A percentile compares a stretch with the other conserved stretches of the same genome.
phyloP scores from a whole-genome alignment of 2,329 filamentous ascomycete genomes.

The Fusarium buharicum region DNA sequence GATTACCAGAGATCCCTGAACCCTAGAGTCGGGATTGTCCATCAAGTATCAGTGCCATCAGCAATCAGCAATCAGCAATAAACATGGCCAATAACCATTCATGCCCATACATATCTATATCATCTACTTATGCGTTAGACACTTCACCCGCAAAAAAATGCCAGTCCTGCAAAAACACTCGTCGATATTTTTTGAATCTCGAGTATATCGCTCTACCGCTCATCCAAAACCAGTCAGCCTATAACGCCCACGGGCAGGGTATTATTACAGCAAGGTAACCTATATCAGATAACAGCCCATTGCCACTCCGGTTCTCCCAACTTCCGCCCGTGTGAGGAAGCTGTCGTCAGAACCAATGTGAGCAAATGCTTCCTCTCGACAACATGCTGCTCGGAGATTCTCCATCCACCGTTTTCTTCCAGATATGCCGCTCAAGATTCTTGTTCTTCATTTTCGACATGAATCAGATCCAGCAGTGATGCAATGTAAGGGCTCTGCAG shows the following conservation, averaged over 20 bases:
- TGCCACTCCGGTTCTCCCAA: conserved; percentile 18
- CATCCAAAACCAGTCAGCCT: conserved; percentile 34
- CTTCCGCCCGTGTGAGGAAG: conserved; percentile 31
- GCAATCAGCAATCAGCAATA: too few species aligned
- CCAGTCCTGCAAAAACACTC: background rate
- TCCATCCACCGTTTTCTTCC: background rate
- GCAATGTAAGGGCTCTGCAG: conserved; percentile 54
- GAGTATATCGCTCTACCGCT: conserved; percentile 12
- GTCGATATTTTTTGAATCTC: conserved; percentile 4
- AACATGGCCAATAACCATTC: background rate
- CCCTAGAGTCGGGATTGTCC: too few species aligned
- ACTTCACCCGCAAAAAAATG: conserved; percentile 8
- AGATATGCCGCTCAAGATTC: conserved; percentile 12
- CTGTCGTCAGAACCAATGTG: conserved; percentile 6
- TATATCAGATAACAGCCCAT: conserved; percentile 27
- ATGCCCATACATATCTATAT: background rate
- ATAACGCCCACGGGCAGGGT: conserved; percentile 41
- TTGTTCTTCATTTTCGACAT: conserved; percentile 44
- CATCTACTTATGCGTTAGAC: conserved; percentile 14
- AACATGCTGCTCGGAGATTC: conserved; percentile 1
- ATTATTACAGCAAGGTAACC: conserved; percentile 44
- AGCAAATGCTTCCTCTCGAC: conserved; percentile 11
- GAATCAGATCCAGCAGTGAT: conserved; percentile 54
- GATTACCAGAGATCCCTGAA: background rate
- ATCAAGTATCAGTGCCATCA: too few species aligned